Evolutionary conservation across 2,329 filamentous ascomycete genomes (phyloP), one percentile per base, ranked within the genome.

Genomic region (Aspergillus transmontanensis): DNA sequence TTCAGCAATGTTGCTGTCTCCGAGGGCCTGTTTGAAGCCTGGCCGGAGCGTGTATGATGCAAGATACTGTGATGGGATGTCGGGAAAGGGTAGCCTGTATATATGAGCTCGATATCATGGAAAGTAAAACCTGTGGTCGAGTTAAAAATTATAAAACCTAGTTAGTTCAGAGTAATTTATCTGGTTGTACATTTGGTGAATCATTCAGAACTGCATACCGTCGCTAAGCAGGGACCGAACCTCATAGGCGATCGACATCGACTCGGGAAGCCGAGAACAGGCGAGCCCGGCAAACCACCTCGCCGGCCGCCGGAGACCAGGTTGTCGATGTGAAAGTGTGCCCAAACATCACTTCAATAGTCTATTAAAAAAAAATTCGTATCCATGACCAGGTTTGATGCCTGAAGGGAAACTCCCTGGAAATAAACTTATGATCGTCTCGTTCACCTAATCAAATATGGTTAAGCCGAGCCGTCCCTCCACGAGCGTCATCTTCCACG

Each of bases 11-110:
- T 69, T 2, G 55, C 48, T 0, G 60, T 69, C 4, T 62, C 64
- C 4, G 68, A 69, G 39, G 66, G 68, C n/a, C 41, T 69, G 34
- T 69, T 66, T 21, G 59, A 69, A n/a, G 68, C 68, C 19, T 69
- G 66, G 66, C 64, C 67, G 48, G 55, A 69, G 58, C 48, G 58
- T 21, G 32, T 21, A 1, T 55, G 39, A 41, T n/a, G 39, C 19
- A 41, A 19, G 39, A n/a, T 41, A 41, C 4, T 41, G 39, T 6
- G 39, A 41, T 41, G 7, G 5, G 34, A 36, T 36, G 34, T 6
- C 2, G 28, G 23, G 46, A n/a, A 11, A 32, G 48, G 48, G 0
- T 32, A 12, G 28, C 19, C 21, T 32, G 28, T 51, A 30, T 51
- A 32, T 32, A n/a, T 51, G 9, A n/a, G 6, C 23, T 34, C 3